Conservation (phyloP, 352 stramenopile genomes). For the Thalassiosira livingstoniorum region DNA sequence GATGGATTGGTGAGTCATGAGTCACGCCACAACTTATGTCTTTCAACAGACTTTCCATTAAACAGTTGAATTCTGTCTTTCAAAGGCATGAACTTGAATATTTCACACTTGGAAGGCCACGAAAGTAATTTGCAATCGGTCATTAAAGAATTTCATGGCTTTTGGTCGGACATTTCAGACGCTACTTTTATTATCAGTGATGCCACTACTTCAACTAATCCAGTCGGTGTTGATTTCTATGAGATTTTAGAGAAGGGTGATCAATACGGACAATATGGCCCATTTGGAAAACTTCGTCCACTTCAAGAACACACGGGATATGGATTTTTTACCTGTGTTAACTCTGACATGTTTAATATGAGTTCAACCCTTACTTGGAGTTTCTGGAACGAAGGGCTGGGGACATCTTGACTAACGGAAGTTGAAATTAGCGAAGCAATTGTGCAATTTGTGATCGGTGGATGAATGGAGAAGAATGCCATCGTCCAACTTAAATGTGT, state of each 20-base stretch:
- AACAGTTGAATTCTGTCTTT: slow-evolving; percentile 4
- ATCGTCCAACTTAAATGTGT: too few species aligned
- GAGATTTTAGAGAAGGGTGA: neutral
- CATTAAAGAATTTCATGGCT: neutral
- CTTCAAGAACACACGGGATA: neutral
- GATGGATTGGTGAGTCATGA: too few species aligned
- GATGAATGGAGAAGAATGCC: too few species aligned
- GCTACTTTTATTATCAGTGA: slow-evolving; percentile 13
- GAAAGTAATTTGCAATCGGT: slow-evolving; percentile 3
- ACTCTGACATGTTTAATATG: neutral
- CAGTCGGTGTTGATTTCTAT: slow-evolving; percentile 21
- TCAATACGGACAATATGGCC: neutral
- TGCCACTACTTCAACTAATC: neutral
- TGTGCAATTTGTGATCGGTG: too few species aligned
- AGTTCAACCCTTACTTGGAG: too few species aligned
- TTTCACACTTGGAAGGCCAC: neutral
- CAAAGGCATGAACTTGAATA: neutral
- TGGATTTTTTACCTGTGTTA: neutral
- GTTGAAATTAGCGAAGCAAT: too few species aligned
- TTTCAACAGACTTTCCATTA: neutral
- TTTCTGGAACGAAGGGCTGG: too few species aligned
- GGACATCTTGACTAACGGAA: too few species aligned
- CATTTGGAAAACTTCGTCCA: neutral
- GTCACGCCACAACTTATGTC: too few species aligned
- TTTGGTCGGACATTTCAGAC: too few species aligned